A percentile compares a stretch with the other conserved stretches of the same genome.
phyloP scores from a whole-genome alignment of 139 green algal genomes.

The Chlorella sp. region DNA sequence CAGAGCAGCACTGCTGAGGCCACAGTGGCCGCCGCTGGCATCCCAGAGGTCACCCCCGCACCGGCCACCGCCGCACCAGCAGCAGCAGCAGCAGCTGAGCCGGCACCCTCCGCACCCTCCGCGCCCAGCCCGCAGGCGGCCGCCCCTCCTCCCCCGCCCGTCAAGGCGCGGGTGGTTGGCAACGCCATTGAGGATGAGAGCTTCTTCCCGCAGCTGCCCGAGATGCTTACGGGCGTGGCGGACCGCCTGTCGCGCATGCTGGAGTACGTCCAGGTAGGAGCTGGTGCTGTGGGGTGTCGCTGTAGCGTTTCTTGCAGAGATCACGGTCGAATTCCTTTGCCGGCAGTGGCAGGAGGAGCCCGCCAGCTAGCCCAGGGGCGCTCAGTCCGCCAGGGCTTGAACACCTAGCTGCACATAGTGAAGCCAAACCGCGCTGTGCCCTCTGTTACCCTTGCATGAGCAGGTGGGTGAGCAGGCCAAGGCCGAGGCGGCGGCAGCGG shows the following conservation, averaged over 20 bases:
- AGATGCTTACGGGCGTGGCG: constrained; percentile 19
- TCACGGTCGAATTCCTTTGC: too few species aligned
- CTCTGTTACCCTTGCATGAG: not conserved
- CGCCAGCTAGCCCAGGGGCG: too few species aligned
- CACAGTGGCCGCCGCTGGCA: not conserved
- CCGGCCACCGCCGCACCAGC: too few species aligned
- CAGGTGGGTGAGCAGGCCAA: not conserved
- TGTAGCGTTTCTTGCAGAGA: not conserved
- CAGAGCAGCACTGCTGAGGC: not conserved
- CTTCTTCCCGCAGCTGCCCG: constrained; percentile 57
- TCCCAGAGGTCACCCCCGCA: not conserved
- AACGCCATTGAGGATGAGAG: constrained; percentile 55
- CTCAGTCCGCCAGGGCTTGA: too few species aligned
- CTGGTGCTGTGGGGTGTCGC: not conserved
- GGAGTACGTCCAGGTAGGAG: not conserved
- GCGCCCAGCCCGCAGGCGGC: not conserved
- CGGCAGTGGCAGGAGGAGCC: too few species aligned
- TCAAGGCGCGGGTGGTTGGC: not conserved
- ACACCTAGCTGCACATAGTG: not conserved
- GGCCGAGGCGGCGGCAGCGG: not conserved
- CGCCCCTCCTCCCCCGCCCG: not conserved
- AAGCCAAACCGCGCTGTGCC: not conserved
- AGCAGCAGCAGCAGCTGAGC: too few species aligned
- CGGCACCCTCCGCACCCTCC: too few species aligned
- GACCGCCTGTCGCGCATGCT: constrained; percentile 10